Percentiles rank a stretch among this genome's conserved stretches.
These are phyloP conservation scores for Fusarium nurragi DNA, from an alignment of 2,329 filamentous ascomycete genomes.

Conservation along the genomic window DNA sequence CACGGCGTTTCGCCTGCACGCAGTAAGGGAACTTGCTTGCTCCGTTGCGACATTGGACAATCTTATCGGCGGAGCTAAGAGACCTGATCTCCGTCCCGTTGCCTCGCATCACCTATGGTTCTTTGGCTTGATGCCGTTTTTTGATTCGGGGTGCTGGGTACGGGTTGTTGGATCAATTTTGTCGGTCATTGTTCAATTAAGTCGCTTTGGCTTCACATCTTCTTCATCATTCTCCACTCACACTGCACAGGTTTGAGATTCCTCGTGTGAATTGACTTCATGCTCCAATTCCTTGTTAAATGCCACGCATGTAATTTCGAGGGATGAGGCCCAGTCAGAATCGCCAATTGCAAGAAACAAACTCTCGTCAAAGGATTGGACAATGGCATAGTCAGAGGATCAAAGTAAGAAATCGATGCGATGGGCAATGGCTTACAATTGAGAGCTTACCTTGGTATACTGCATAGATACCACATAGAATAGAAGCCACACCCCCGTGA, in stretches of 20 bases:
- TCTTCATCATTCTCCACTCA: slow-evolving; percentile 22
- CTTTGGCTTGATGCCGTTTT: slow-evolving; percentile 9
- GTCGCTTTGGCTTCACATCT: background rate
- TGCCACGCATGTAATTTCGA: background rate
- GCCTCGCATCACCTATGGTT: slow-evolving; percentile 13
- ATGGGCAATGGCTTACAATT: slow-evolving; percentile 25
- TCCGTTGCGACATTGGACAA: slow-evolving; percentile 1
- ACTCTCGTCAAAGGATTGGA: background rate
- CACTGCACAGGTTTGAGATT: slow-evolving; percentile 5
- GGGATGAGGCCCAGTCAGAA: background rate
- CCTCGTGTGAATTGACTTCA: slow-evolving; percentile 28
- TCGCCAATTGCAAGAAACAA: slow-evolving; percentile 6
- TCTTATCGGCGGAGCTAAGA: slow-evolving; percentile 19
- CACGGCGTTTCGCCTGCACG: slow-evolving; percentile 14
- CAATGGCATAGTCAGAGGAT: slow-evolving; percentile 1
- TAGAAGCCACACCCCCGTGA: slow-evolving; percentile 21
- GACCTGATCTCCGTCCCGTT: slow-evolving; percentile 13
- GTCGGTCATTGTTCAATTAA: slow-evolving; percentile 5
- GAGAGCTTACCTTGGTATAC: slow-evolving; percentile 1
- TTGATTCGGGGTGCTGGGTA: slow-evolving; percentile 6
- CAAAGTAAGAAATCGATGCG: background rate
- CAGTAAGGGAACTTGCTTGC: background rate
- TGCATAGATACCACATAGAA: background rate
- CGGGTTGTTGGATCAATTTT: slow-evolving; percentile 3
- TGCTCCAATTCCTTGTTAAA: slow-evolving; percentile 15